Conservation (phyloP, 208 protist species). For the Tetramitus jugosus region DNA sequence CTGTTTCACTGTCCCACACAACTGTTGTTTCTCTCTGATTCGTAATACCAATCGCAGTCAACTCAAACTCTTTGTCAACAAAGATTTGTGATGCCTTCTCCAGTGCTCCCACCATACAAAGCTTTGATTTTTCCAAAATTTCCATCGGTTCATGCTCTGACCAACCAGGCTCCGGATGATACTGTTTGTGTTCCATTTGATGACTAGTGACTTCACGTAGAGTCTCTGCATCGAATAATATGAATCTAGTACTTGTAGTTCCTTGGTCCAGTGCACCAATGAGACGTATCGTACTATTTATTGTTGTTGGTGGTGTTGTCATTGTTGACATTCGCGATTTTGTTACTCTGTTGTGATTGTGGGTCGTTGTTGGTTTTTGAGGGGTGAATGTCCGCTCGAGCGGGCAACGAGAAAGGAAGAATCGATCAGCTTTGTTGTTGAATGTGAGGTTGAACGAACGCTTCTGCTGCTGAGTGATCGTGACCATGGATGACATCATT, state of each 20-base stretch:
- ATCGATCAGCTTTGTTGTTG: no score
- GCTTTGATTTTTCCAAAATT: conserved; percentile 64
- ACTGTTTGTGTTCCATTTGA: conserved; percentile 66
- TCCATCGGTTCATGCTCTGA: conserved; percentile 87
- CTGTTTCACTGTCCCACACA: conserved; percentile 90
- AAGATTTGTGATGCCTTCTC: conserved; percentile 34
- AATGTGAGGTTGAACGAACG: no score
- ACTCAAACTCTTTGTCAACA: conserved; percentile 43
- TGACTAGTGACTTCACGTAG: conserved; percentile 50
- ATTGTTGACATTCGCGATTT: no score
- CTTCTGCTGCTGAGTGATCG: no score
- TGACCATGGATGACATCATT: no score
- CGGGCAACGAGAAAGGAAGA: no score
- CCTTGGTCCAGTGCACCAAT: conserved; percentile 83
- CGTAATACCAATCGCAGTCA: conserved; percentile 84
- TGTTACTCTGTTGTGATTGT: no score
- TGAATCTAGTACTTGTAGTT: conserved; percentile 82
- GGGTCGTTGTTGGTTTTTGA: no score
- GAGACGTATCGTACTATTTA: conserved; percentile 10
- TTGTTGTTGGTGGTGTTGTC: no score
- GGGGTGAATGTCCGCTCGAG: no score
- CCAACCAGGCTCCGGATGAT: conserved; percentile 78
- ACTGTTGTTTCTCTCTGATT: conserved; percentile 97
- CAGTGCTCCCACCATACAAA: conserved; percentile 61
- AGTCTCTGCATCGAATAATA: conserved; percentile 70